Evolutionary conservation across 805 yeast species (phyloP).

Genomic region (Schwanniomyces yamadae): DNA sequence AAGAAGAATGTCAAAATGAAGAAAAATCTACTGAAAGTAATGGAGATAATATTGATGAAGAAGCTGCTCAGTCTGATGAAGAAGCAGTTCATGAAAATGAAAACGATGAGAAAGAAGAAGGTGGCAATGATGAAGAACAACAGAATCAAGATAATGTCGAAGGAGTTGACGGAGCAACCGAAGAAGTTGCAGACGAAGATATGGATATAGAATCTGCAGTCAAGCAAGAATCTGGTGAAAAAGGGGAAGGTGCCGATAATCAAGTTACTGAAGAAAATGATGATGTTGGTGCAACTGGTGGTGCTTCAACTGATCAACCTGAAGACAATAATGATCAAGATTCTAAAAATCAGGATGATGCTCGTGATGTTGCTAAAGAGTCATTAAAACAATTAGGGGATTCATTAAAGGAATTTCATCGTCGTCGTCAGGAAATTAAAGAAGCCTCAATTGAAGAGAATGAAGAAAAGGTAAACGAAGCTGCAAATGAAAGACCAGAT

Average conservation of each 20-base stretch:
- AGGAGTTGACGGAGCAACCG: constrained; percentile 55
- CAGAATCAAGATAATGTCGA: constrained; percentile 40
- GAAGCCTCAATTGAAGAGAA: constrained; percentile 51
- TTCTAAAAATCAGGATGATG: constrained; percentile 44
- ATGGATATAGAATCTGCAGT: constrained; percentile 58
- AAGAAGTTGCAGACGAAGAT: constrained; percentile 42
- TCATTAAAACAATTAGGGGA: constrained; percentile 89
- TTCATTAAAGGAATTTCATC: constrained; percentile 85
- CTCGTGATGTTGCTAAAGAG: constrained; percentile 68
- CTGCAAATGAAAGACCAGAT: constrained; percentile 70
- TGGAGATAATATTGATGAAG: constrained; percentile 34
- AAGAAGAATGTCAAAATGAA: constrained; percentile 39
- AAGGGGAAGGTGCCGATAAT: constrained; percentile 61
- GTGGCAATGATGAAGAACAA: constrained; percentile 35
- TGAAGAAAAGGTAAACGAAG: constrained; percentile 50
- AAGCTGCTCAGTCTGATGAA: constrained; percentile 24
- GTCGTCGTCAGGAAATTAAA: constrained; percentile 82
- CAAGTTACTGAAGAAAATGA: constrained; percentile 57
- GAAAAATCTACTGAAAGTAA: constrained; percentile 33
- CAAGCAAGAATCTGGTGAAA: constrained; percentile 58
- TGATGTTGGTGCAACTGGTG: constrained; percentile 67
- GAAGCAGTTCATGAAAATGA: constrained; percentile 29
- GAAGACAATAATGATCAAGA: constrained; percentile 34
- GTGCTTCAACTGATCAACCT: constrained; percentile 39
- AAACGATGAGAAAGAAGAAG: constrained; percentile 40